A percentile compares a stretch with the other conserved stretches of the same genome.
Evolutionary conservation across 2,329 filamentous ascomycete genomes (phyloP).

Genomic region (Fusarium sp.): DNA sequence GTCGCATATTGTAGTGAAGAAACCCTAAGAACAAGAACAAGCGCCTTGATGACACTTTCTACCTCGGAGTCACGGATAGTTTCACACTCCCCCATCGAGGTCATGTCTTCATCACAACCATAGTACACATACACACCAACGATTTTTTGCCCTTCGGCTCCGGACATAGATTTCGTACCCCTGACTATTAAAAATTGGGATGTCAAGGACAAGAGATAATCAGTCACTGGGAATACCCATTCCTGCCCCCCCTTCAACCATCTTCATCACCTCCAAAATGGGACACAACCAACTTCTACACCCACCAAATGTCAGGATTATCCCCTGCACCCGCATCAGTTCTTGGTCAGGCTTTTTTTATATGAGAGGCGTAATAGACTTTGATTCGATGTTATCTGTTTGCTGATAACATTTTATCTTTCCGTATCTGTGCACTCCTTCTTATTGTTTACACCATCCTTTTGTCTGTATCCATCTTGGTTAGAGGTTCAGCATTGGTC

Average conservation of each 20-base stretch:
- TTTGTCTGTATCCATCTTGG: slow-evolving; percentile 2
- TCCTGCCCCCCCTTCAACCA: slow-evolving; percentile 21
- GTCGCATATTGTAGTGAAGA: slow-evolving; percentile 41
- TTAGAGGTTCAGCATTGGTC: slow-evolving; percentile 32
- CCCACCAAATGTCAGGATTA: slow-evolving; percentile 24
- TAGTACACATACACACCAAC: slow-evolving; percentile 11
- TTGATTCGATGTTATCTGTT: slow-evolving; percentile 17
- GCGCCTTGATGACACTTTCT: slow-evolving; percentile 3
- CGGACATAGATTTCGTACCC: slow-evolving; percentile 24
- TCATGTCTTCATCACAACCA: not conserved
- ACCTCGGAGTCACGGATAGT: slow-evolving; percentile 10
- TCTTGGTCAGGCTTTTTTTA: slow-evolving; percentile 42
- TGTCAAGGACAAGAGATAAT: slow-evolving; percentile 28
- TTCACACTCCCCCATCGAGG: not conserved
- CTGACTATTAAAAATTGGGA: slow-evolving; percentile 13
- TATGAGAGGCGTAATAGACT: slow-evolving; percentile 2
- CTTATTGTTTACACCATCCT: slow-evolving; percentile 31
- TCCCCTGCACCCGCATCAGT: slow-evolving; percentile 42
- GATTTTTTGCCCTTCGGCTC: slow-evolving; percentile 15
- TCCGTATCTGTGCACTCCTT: slow-evolving; percentile 20
- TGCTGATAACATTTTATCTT: slow-evolving; percentile 5
- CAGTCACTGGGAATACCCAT: slow-evolving; percentile 26
- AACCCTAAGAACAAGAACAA: slow-evolving; percentile 9
- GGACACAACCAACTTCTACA: slow-evolving; percentile 19
- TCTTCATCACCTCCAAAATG: slow-evolving; percentile 23